Percentiles rank a stretch among this genome's conserved stretches.
phyloP scores from a whole-genome alignment of 192 early-diverging fungal species.

The Rhizophagus sp. region DNA sequence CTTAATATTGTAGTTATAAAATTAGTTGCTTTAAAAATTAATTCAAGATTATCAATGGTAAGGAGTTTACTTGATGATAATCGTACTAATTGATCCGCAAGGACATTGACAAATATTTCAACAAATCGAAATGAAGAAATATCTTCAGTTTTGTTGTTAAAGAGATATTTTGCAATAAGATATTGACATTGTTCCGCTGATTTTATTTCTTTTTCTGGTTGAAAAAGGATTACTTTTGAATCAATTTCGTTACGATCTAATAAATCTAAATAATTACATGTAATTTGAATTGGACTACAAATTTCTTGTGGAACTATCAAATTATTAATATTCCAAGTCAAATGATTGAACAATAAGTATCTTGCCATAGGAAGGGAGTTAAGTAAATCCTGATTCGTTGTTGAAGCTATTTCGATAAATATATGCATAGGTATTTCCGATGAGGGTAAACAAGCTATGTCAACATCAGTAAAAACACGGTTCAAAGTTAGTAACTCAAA shows the following conservation, averaged over 20 bases:
- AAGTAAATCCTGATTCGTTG: constrained; percentile 23
- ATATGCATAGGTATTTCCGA: not conserved
- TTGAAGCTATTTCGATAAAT: constrained; percentile 33
- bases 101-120: not conserved
- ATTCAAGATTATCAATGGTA: not conserved
- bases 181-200: not conserved
- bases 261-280: constrained; percentile 11
- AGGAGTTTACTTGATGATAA: constrained; percentile 21
- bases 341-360: not conserved
- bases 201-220: not conserved
- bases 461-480: not conserved
- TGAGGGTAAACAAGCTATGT: constrained; percentile 18
- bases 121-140: not conserved
- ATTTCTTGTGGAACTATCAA: constrained; percentile 15
- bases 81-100: not conserved
- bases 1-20: not conserved
- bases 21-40: not conserved
- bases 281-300: constrained; percentile 19
- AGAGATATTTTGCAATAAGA: not conserved
- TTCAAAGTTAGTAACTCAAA: constrained; percentile 29
- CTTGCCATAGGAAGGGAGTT: constrained; percentile 8
- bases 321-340: constrained; percentile 29
- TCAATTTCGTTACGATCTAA: not conserved
- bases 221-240: not conserved
- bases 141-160: not conserved